Evolutionary conservation across 2,329 filamentous ascomycete genomes (phyloP), one percentile per base, ranked within the genome.

Genomic region (Ascochyta viciae-villosae): DNA sequence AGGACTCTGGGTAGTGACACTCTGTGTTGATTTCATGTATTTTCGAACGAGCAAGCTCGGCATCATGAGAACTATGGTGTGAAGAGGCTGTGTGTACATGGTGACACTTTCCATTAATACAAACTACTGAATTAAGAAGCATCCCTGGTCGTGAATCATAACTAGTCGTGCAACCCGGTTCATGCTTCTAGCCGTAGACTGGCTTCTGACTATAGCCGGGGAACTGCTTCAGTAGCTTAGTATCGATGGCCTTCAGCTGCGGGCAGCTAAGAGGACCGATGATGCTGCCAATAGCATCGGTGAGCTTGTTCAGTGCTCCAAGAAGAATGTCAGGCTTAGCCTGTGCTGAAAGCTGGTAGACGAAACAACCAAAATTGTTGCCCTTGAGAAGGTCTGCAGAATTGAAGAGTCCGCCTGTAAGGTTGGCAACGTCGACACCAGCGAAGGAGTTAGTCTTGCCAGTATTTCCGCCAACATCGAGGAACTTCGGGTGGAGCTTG

Each of bases 381-480:
- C 62, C 60, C 46, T 63, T 50, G 9, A 56, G 37, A 4, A 64
- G 50, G 15, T 58, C 52, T 1, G 27, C 44, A 0, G 61, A 47
- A 16, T 63, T 66, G 54, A 61, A 64, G 6, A 63, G 29, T 2
- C 64, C 64, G 7, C 64, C 62, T 3, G 60, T 65, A 0, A 66
- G 50, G 13, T 66, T 39, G 13, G 29, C 23, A 24, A 65, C 41
- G 27, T 65, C 62, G 3, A 66, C 54, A 16, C 60, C 60, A 33
- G 61, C 49, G 34, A 70, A 70, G 8, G 65, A 65, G 53, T 67
- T 60, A 33, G 60, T 57, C 23, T 50, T 66, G 22, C 67, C 67
- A 5, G 55, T 63, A 48, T 70, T 68, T 8, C 66, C 65, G 33
- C 65, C 65, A 19, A 68, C 37, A 22, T 60, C 38, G 9, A 67